Evolutionary conservation across 805 yeast species (phyloP).

Genomic region (Kazachstania africana): DNA sequence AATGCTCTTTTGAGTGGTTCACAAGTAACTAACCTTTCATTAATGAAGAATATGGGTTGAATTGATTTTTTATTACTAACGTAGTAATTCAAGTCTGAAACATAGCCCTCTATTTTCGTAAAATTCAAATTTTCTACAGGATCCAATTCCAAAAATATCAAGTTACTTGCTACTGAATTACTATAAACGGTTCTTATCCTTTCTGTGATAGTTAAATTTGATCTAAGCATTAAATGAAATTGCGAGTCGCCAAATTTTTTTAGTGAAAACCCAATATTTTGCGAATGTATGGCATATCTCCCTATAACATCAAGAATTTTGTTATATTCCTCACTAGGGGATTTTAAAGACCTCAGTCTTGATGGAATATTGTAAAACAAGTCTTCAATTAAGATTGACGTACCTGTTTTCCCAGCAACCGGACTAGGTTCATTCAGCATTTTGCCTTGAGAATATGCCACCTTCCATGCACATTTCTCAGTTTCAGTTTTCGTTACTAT

Average conservation of each 20-base stretch:
- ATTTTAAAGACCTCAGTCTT: constrained; percentile 52
- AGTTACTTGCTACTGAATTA: constrained; percentile 48
- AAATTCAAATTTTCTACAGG: constrained; percentile 39
- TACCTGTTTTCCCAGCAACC: constrained; percentile 79
- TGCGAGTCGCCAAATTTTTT: constrained; percentile 70
- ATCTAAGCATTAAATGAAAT: constrained; percentile 49
- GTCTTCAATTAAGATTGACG: constrained; percentile 77
- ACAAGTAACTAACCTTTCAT: constrained; percentile 69
- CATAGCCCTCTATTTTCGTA: constrained; percentile 39
- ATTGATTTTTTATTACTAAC: constrained; percentile 48
- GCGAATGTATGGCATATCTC: constrained; percentile 67
- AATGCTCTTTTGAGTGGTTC: constrained; percentile 70
- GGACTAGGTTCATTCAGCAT: constrained; percentile 50
- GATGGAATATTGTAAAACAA: constrained; percentile 82
- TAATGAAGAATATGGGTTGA: constrained; percentile 76
- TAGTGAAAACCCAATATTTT: constrained; percentile 61
- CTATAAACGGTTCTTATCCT: constrained; percentile 71
- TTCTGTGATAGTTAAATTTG: constrained; percentile 41
- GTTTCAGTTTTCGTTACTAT: constrained; percentile 62
- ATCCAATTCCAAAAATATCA: constrained; percentile 36
- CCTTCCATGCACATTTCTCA: constrained; percentile 58
- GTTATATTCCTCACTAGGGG: constrained; percentile 62
- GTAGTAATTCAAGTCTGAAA: constrained; percentile 63
- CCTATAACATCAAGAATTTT: constrained; percentile 75
- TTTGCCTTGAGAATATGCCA: constrained; percentile 57